Evolutionary conservation across 768 basidiomycete species (phyloP), one percentile per base, ranked within the genome.

Genomic region (Mycena belliarum): DNA sequence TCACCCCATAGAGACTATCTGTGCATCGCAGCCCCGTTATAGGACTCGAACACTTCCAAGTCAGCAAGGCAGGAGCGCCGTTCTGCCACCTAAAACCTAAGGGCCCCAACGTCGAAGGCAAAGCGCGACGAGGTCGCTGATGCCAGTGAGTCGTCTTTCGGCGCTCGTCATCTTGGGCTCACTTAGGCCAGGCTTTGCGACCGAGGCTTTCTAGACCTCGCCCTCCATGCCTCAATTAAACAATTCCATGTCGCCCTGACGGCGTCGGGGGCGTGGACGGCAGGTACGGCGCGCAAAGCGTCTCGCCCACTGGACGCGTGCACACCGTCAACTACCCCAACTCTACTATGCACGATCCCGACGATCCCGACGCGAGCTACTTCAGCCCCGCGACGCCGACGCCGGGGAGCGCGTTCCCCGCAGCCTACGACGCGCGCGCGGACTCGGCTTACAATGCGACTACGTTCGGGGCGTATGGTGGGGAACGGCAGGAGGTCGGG

Each of bases 71-170:
- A 6, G 57, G 57, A 7, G 57, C 57, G 1, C 24, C 57, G 10
- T 58, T 58, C 57, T 45, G 44, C 50, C 57, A 58, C 16, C 29
- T 9, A 23, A 42, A 38, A n/a, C n/a, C n/a, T n/a, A n/a, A n/a
- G n/a, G 18, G 6, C 53, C 20, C 16, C 35, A 18, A n/a, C n/a
- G n/a, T n/a, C n/a, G n/a, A 41, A 35, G 33, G 18, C 14, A 2
- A 38, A 20, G n/a, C 52, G 53, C 4, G 53, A 35, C 3, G 44
- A 47, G 18, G 35, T 33, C 21, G 14, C 45, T 14, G 53, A 55
- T 16, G n/a, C 53, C 12, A 55, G 53, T 55, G 12, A 2, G 53
- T 32, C 28, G n/a, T n/a, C n/a, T n/a, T n/a, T n/a, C n/a, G n/a
- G n/a, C n/a, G n/a, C n/a, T n/a, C n/a, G n/a, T n/a, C n/a, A n/a